phyloP scores from a whole-genome alignment of 139 green algal species.

The Chlamydomonas applanata region DNA sequence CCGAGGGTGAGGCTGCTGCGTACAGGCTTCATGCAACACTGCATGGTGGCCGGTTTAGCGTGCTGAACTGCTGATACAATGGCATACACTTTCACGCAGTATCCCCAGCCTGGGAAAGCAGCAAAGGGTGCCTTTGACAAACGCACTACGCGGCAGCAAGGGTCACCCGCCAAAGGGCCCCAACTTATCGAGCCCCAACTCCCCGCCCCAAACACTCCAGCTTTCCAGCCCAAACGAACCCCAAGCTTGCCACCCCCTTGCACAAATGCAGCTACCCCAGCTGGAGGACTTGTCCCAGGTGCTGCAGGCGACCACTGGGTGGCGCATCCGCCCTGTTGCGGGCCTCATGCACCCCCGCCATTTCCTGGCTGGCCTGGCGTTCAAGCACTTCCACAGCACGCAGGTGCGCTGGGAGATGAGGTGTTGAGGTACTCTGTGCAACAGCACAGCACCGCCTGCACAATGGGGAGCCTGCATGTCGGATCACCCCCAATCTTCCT shows the following conservation, averaged over 20 bases:
- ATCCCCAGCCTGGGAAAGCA: too few species aligned
- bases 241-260: too few species aligned
- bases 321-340: slow-evolving; percentile 76
- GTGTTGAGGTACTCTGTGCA: neutral
- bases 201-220: too few species aligned
- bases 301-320: slow-evolving; percentile 63
- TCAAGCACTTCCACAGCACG: slow-evolving; percentile 58
- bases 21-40: neutral
- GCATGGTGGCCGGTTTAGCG: neutral
- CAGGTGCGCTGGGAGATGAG: too few species aligned
- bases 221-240: too few species aligned
- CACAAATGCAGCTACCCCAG: slow-evolving; percentile 79
- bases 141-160: too few species aligned
- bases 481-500: too few species aligned
- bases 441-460: neutral
- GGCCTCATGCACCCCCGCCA: slow-evolving; percentile 90
- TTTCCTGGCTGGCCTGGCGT: slow-evolving; percentile 93
- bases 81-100: too few species aligned
- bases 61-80: neutral
- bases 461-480: neutral
- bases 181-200: too few species aligned
- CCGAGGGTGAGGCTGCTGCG: too few species aligned
- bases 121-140: too few species aligned
- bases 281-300: slow-evolving; percentile 70
- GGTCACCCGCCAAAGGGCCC: too few species aligned